Evolutionary conservation across 306 rosid genomes (phyloP).

Genomic region (Boehmeria nivea): DNA sequence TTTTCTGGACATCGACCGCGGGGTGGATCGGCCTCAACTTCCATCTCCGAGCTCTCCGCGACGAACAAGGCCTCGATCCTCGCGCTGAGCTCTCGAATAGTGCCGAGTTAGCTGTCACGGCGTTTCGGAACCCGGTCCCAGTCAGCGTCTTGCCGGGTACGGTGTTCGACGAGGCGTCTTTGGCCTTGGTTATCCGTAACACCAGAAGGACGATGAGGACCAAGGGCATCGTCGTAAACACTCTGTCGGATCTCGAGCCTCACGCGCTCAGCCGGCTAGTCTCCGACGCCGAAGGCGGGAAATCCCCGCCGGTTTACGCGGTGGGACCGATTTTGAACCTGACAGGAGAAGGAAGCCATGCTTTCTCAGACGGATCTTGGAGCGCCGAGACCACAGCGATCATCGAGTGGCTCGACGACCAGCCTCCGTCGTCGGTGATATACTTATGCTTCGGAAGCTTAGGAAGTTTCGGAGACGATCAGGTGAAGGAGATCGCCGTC

Average conservation of each 20-base stretch:
- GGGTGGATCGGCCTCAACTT: conserved; percentile 9
- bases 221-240: conserved; percentile 51
- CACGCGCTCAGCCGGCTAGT: conserved; percentile 4
- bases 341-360: conserved; percentile 10
- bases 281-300: conserved; percentile 15
- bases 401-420: conserved; percentile 20
- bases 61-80: not conserved
- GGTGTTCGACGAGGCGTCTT: conserved; percentile 14
- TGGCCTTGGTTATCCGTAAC: conserved; percentile 57
- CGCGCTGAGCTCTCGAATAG: too few relatives aligned
- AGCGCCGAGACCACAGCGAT: not conserved
- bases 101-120: too few relatives aligned
- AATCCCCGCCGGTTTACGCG: not conserved
- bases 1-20: conserved; percentile 14
- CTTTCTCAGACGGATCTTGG: conserved; percentile 27
- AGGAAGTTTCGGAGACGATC: conserved; percentile 43
- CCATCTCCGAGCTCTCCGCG: conserved; percentile 5
- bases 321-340: not conserved
- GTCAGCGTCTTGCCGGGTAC: conserved; percentile 4
- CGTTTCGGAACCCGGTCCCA: conserved; percentile 18
- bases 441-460: conserved; percentile 63
- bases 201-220: conserved; percentile 28
- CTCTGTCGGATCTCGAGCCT: conserved; percentile 44
- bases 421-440: conserved; percentile 39
- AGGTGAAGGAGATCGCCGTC: conserved; percentile 48